Evolutionary conservation across 345 rosid species (phyloP).

Genomic region (Corchorus olitorius): DNA sequence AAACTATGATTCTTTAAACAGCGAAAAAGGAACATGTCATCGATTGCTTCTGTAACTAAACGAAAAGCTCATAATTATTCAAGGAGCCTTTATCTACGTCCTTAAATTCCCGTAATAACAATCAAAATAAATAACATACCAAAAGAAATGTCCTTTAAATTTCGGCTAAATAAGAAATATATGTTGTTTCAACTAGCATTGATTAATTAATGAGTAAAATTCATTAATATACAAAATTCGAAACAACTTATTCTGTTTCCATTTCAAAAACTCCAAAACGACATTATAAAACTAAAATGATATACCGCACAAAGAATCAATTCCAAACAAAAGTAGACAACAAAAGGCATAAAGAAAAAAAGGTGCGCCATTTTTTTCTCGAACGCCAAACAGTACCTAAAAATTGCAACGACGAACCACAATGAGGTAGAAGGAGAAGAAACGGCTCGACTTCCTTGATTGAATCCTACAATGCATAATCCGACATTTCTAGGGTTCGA

Average conservation of each 20-base stretch:
- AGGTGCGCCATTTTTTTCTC: constrained; percentile 11
- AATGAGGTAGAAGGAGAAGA: background rate
- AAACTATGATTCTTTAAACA: constrained; percentile 5
- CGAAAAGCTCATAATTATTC: background rate
- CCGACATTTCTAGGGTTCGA: constrained; percentile 16
- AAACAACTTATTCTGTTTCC: background rate
- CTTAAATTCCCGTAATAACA: background rate
- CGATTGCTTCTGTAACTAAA: background rate
- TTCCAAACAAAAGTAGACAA: background rate
- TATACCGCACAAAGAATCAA: background rate
- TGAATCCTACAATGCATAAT: background rate
- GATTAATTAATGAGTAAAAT: background rate
- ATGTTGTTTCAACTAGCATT: too few relatives aligned
- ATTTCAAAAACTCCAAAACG: background rate
- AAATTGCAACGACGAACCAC: background rate
- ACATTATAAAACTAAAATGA: background rate
- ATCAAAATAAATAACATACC: background rate
- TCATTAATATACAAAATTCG: background rate
- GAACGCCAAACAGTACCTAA: constrained; percentile 18
- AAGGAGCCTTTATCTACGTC: background rate
- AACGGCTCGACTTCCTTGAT: constrained; percentile 1
- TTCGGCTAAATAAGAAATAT: background rate
- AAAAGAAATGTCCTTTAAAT: too few relatives aligned
- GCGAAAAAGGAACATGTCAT: background rate
- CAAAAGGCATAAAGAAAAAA: background rate